Conservation (phyloP, 2,329 filamentous ascomycete species). For the Cladophialophora immunda region DNA sequence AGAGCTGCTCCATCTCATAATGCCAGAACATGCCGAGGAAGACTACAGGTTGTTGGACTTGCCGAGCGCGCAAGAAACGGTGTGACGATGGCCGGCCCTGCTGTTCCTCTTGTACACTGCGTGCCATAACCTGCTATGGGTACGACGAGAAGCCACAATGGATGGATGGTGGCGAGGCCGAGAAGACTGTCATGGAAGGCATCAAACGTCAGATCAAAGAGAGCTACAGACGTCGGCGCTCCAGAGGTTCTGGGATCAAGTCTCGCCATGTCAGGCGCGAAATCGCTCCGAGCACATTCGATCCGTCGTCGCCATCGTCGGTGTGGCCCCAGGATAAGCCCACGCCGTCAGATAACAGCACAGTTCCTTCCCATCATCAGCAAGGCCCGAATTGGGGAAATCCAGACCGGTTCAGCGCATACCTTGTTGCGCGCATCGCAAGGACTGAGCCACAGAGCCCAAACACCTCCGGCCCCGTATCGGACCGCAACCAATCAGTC, state of each 20-base stretch:
- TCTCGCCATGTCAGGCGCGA: neutral
- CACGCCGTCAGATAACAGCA: neutral
- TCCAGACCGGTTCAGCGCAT: neutral
- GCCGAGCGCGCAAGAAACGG: slow-evolving; percentile 18
- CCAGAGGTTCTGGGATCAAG: neutral
- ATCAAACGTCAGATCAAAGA: slow-evolving; percentile 14
- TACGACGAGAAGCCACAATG: slow-evolving; percentile 12
- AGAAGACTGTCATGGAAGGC: slow-evolving; percentile 5
- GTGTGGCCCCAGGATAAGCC: neutral
- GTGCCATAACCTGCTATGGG: slow-evolving; percentile 15
- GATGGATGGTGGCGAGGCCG: slow-evolving; percentile 16
- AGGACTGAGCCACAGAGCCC: neutral
- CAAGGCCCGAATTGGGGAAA: neutral
- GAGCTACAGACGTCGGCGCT: slow-evolving; percentile 13
- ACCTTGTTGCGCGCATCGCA: neutral
- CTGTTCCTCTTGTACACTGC: slow-evolving; percentile 14
- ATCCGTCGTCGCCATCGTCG: neutral
- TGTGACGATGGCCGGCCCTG: slow-evolving; percentile 15
- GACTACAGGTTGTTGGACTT: slow-evolving; percentile 20
- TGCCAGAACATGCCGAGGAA: slow-evolving; percentile 17
- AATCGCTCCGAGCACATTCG: neutral
- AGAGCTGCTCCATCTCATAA: neutral
- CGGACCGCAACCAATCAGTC: neutral
- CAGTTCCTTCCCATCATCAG: neutral
- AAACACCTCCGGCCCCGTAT: neutral